Evolutionary conservation across 345 rosid species (phyloP).

Genomic region (Salix caprea): DNA sequence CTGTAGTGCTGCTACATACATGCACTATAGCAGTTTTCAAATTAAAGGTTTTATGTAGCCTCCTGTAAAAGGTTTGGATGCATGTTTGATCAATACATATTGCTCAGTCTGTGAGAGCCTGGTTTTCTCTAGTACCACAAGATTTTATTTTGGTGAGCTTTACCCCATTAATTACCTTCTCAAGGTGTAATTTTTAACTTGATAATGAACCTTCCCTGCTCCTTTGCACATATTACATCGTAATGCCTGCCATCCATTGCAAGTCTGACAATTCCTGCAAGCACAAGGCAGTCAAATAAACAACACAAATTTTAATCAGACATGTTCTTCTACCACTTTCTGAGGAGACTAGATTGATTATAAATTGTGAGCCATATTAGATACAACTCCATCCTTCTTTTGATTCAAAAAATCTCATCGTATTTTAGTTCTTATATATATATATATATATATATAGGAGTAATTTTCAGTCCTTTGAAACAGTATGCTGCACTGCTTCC

Average conservation of each 20-base stretch:
- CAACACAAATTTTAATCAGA: neutral
- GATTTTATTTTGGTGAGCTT: conserved; percentile 8
- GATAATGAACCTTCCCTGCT: conserved; percentile 77
- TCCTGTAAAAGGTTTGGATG: neutral
- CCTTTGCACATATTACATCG: conserved; percentile 91
- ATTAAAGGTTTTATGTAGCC: neutral
- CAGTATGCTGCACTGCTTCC: neutral
- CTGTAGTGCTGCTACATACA: neutral
- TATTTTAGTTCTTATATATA: neutral
- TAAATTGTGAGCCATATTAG: neutral
- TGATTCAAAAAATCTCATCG: neutral
- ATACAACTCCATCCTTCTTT: neutral
- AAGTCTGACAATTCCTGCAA: conserved; percentile 71
- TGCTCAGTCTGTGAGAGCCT: neutral
- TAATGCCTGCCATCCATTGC: conserved; percentile 90
- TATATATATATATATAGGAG: neutral
- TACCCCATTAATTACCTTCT: conserved; percentile 51
- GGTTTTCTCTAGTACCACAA: neutral
- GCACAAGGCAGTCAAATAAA: conserved; percentile 4
- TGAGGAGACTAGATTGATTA: neutral
- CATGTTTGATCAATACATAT: neutral
- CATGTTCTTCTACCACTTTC: neutral
- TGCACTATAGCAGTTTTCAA: neutral
- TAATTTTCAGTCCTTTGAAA: neutral
- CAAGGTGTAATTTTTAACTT: conserved; percentile 69